phyloP scores from a whole-genome alignment of 2,329 filamentous ascomycete genomes.

The Colletotrichum liaoningense region DNA sequence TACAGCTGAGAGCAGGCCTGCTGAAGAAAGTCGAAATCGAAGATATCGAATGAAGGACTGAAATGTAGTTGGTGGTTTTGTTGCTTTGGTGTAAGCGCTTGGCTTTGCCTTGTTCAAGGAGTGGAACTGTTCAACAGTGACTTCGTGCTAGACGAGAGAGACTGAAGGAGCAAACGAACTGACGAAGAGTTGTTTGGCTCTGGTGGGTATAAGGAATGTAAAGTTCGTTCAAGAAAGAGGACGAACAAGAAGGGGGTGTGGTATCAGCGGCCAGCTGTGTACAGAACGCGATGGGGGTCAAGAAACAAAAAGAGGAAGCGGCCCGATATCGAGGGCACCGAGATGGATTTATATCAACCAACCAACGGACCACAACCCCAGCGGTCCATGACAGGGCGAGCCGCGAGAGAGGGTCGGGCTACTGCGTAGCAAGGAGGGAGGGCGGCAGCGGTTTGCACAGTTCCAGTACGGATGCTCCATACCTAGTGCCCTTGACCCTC shows the following conservation, averaged over 20 bases:
- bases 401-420: not conserved
- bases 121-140: slow-evolving; percentile 36
- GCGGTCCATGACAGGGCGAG: slow-evolving; percentile 19
- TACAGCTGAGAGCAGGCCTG: slow-evolving; percentile 29
- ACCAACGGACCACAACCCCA: slow-evolving; percentile 25
- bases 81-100: slow-evolving; percentile 24
- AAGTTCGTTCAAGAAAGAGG: slow-evolving; percentile 28
- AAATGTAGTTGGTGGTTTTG: slow-evolving; percentile 10
- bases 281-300: slow-evolving; percentile 29
- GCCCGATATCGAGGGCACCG: slow-evolving; percentile 22
- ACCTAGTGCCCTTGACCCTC: not conserved
- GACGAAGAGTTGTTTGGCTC: not conserved
- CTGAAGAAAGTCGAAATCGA: slow-evolving; percentile 25
- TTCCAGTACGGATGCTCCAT: too few species aligned
- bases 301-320: slow-evolving; percentile 15
- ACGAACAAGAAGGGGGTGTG: slow-evolving; percentile 34
- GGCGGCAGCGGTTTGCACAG: slow-evolving; percentile 1
- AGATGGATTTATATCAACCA: slow-evolving; percentile 36
- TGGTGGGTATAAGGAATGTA: slow-evolving; percentile 32
- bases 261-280: slow-evolving; percentile 32
- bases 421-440: not conserved
- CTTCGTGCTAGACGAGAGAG: slow-evolving; percentile 11
- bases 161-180: slow-evolving; percentile 19
- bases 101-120: slow-evolving; percentile 24
- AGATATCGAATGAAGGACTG: slow-evolving; percentile 20